Evolutionary conservation across 495 filamentous ascomycete species (phyloP).

Genomic region (Lophiostoma macrostomum): DNA sequence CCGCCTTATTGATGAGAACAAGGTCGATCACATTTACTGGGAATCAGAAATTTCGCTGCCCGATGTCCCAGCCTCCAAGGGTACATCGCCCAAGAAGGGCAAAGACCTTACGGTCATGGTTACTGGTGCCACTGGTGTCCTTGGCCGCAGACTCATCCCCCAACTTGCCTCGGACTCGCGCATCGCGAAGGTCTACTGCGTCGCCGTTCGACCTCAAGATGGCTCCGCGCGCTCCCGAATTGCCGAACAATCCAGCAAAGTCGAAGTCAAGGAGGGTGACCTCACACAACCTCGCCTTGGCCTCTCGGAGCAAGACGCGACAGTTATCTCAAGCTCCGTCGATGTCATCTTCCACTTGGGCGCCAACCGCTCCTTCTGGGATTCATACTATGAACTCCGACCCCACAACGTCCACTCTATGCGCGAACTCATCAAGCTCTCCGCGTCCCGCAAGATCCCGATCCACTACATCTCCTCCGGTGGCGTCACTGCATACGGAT

Average conservation of each 20-base stretch:
- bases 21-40: no score
- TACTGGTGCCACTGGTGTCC: not conserved
- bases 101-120: no score
- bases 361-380: slow-evolving; percentile 1
- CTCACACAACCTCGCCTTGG: not conserved
- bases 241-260: no score
- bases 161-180: not conserved
- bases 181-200: no score
- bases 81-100: no score
- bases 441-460: not conserved
- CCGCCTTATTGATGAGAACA: not conserved
- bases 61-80: no score
- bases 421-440: not conserved
- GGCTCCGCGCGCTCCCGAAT: no score
- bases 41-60: no score
- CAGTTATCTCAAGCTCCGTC: not conserved
- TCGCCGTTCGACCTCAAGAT: no score
- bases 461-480: slow-evolving; percentile 1
- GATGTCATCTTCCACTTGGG: not conserved
- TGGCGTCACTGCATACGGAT: not conserved
- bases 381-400: not conserved
- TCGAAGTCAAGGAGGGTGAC: not conserved
- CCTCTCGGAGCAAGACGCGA: not conserved
- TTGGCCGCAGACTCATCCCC: not conserved
- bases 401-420: not conserved